A percentile compares a stretch with the other conserved stretches of the same genome.
Conservation (phyloP, 2,329 filamentous ascomycete genomes). For the Phialophora verrucosa region DNA sequence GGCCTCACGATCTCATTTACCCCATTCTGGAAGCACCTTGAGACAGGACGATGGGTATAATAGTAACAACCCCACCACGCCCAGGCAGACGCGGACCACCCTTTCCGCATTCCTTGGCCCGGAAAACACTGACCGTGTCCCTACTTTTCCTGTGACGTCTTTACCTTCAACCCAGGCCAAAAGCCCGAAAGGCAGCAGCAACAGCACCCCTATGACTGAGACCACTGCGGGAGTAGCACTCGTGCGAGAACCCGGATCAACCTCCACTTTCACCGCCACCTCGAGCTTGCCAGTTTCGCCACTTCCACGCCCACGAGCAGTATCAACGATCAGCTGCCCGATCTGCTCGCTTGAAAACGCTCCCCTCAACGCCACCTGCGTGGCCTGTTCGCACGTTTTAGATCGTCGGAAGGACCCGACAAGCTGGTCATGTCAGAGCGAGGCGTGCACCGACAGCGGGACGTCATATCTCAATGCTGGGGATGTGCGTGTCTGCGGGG, state of each 20-base stretch:
- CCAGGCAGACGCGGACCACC: not conserved
- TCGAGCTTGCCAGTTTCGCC: not conserved
- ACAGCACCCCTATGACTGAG: not conserved
- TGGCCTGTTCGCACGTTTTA: conserved; percentile 73
- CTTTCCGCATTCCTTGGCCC: not conserved
- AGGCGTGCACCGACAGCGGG: conserved; percentile 56
- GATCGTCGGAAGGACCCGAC: conserved; percentile 58
- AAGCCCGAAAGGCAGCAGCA: not conserved
- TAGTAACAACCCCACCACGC: not conserved
- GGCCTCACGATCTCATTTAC: not conserved
- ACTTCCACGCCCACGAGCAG: not conserved
- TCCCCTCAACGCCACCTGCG: conserved; percentile 62
- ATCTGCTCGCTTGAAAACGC: conserved; percentile 73
- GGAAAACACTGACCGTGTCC: not conserved
- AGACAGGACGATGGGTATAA: not conserved
- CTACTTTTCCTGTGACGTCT: not conserved
- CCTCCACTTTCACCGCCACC: not conserved
- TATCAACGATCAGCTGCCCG: conserved; percentile 51
- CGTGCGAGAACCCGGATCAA: not conserved
- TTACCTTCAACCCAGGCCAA: not conserved
- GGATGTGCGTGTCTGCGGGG: conserved; percentile 71
- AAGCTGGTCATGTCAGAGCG: conserved; percentile 69
- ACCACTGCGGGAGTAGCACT: not conserved
- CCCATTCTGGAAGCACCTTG: not conserved
- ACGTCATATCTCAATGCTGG: conserved; percentile 70